Percentiles rank a stretch among this genome's conserved stretches.
Conservation (phyloP, 139 green algal genomes). For the Spirogloea muscicola region DNA sequence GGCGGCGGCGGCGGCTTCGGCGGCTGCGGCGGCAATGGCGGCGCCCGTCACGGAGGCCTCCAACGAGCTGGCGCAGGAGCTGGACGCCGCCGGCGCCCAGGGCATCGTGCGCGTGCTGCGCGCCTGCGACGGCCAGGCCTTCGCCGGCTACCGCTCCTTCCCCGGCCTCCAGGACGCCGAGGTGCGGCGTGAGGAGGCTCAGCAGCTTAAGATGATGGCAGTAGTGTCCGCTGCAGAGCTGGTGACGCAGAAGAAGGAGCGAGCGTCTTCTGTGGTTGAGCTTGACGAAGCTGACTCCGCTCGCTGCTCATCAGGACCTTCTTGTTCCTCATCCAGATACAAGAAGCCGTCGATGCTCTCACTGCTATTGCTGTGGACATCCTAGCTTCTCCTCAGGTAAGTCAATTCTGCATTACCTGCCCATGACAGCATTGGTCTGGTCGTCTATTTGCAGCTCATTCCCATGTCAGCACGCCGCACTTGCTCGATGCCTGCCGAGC, state of each 20-base stretch:
- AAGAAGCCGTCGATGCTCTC: constrained; percentile 8
- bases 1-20: too few species aligned
- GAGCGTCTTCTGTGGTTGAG: too few species aligned
- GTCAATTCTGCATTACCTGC: neutral
- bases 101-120: constrained; percentile 30
- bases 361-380: constrained; percentile 7
- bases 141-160: constrained; percentile 10
- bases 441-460: too few species aligned
- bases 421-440: too few species aligned
- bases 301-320: neutral
- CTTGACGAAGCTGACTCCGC: too few species aligned
- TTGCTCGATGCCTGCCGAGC: neutral
- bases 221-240: too few species aligned
- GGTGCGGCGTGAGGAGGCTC: too few species aligned
- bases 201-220: too few species aligned
- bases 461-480: too few species aligned
- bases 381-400: constrained; percentile 10
- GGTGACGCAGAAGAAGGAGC: too few species aligned
- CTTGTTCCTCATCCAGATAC: constrained; percentile 1
- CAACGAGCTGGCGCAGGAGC: constrained; percentile 13
- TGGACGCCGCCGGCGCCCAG: constrained; percentile 10
- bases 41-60: constrained; percentile 15
- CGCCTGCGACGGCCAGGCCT: constrained; percentile 23
- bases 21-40: too few species aligned
- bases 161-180: constrained; percentile 15